Percentiles rank a stretch among this genome's conserved stretches.
These are phyloP conservation scores for Backusella psychrophila DNA, from an alignment of 192 early-diverging fungal genomes.

Conservation along the genomic window DNA sequence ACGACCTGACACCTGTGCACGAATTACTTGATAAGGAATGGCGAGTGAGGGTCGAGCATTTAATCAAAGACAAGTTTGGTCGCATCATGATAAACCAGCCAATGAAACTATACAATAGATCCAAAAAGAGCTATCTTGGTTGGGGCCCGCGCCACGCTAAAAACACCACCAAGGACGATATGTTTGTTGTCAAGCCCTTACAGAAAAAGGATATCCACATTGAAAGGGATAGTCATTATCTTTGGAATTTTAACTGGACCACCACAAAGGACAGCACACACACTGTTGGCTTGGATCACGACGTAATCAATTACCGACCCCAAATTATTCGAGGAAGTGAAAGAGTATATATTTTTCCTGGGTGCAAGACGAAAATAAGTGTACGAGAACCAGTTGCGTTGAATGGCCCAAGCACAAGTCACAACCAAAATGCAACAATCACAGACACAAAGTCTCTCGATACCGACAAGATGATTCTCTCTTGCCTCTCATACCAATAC, in stretches of 20 bases:
- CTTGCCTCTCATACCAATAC: conserved; percentile 17
- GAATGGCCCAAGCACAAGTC: not conserved
- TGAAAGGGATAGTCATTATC: not conserved
- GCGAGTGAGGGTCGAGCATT: not conserved
- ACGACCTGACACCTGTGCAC: not conserved
- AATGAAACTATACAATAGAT: not conserved
- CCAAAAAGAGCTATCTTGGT: not conserved
- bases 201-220: not conserved
- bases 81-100: not conserved
- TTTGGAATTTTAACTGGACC: not conserved
- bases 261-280: not conserved
- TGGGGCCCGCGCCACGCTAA: not conserved
- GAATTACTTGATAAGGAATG: not conserved
- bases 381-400: not conserved
- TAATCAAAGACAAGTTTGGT: not conserved
- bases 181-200: not conserved
- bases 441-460: not conserved
- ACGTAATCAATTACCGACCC: not conserved
- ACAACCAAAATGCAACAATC: not conserved
- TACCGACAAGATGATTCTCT: conserved; percentile 34
- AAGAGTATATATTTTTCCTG: not conserved
- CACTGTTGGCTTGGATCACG: not conserved
- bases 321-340: not conserved
- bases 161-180: not conserved
- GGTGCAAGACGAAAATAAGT: not conserved